Evolutionary conservation across 805 yeast genomes (phyloP).

Genomic region (Saccharomycopsis sp.): DNA sequence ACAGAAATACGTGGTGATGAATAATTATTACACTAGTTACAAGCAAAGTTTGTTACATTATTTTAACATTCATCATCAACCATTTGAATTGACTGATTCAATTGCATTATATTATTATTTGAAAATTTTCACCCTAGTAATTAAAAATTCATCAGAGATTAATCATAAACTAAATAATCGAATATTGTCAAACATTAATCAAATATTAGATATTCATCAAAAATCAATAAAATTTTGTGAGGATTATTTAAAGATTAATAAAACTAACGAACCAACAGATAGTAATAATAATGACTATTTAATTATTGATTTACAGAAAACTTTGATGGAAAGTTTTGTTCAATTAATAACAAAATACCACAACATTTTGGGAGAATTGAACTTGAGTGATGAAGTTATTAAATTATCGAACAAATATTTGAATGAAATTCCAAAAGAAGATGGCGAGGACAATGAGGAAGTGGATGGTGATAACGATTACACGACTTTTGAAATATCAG

Average conservation of each 20-base stretch:
- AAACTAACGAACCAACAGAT: slow-evolving; percentile 4
- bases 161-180: slow-evolving; percentile 13
- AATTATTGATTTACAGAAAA: slow-evolving; percentile 7
- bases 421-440: not conserved
- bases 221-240: slow-evolving; percentile 17
- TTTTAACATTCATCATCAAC: slow-evolving; percentile 12
- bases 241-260: slow-evolving; percentile 5
- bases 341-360: slow-evolving; percentile 8
- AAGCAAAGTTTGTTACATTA: not conserved
- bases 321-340: slow-evolving; percentile 7
- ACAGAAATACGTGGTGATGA: not conserved
- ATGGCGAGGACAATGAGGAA: not conserved
- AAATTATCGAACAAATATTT: slow-evolving; percentile 10
- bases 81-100: slow-evolving; percentile 10
- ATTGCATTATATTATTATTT: slow-evolving; percentile 14
- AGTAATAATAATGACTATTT: slow-evolving; percentile 18
- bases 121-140: slow-evolving; percentile 9
- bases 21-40: not conserved
- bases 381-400: slow-evolving; percentile 15
- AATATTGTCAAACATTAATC: slow-evolving; percentile 13
- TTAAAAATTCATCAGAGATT: slow-evolving; percentile 9
- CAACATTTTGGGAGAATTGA: slow-evolving; percentile 17
- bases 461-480: not conserved
- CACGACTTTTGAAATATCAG: slow-evolving; percentile 1
- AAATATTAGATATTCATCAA: slow-evolving; percentile 8